These are phyloP conservation scores for Microthyrium microscopicum DNA, from an alignment of 2,329 filamentous ascomycete genomes.

Conservation along the genomic window DNA sequence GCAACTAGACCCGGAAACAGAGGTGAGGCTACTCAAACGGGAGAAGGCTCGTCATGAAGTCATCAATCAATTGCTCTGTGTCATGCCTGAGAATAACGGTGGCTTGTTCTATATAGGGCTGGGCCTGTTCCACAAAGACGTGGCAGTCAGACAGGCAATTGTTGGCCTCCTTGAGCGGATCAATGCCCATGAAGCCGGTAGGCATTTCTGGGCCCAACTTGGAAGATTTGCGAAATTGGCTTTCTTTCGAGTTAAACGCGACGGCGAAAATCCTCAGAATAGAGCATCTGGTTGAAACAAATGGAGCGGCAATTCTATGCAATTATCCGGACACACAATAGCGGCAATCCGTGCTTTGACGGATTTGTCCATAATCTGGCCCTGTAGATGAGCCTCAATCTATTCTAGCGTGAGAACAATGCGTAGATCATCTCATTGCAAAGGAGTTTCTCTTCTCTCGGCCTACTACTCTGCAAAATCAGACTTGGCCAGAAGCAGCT, in stretches of 20 bases:
- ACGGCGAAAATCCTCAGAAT: no score
- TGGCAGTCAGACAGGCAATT: conserved; percentile 59
- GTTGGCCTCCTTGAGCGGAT: conserved; percentile 71
- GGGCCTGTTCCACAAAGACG: conserved; percentile 79
- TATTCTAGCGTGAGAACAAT: no score
- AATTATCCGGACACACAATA: no score
- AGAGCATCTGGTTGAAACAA: no score
- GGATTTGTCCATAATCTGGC: no score
- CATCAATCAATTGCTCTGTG: conserved; percentile 48
- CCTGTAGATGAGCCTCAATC: no score
- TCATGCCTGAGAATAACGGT: conserved; percentile 70
- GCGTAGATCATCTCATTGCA: no score
- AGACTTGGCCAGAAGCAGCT: no score
- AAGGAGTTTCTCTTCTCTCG: no score
- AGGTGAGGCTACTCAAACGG: conserved; percentile 17
- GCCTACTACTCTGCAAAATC: no score
- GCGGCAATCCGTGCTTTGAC: no score
- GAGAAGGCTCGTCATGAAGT: conserved; percentile 18
- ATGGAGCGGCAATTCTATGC: no score
- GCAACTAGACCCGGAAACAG: conserved; percentile 10
- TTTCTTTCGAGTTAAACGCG: conserved; percentile 62
- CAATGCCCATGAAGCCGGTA: conserved; percentile 70
- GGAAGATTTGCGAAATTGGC: conserved; percentile 81
- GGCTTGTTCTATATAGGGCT: conserved; percentile 84
- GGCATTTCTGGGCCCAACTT: conserved; percentile 80